A percentile compares a stretch with the other conserved stretches of the same genome.
These are phyloP conservation scores for Pezizomycotina sp. DNA, from an alignment of 2,329 filamentous ascomycete species.

Conservation along the genomic window DNA sequence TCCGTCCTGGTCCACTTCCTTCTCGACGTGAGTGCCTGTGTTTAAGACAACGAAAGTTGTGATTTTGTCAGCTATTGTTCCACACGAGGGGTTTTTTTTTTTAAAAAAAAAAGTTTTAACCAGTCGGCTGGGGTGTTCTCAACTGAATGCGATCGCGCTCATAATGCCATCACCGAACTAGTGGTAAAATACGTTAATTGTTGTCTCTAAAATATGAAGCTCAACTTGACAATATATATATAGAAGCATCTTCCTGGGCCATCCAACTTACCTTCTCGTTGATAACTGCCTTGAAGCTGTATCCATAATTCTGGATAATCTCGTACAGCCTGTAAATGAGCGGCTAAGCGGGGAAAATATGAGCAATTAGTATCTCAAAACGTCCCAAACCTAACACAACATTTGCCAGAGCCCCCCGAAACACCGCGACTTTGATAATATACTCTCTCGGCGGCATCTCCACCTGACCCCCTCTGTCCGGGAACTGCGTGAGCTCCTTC, in stretches of 20 bases:
- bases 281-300: constrained; percentile 84
- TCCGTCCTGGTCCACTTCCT: constrained; percentile 75
- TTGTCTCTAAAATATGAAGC: no score
- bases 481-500: constrained; percentile 15
- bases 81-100: no score
- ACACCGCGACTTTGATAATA: not conserved
- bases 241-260: no score
- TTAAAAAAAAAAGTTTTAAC: no score
- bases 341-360: constrained; percentile 44
- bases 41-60: no score
- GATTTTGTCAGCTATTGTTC: no score
- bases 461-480: constrained; percentile 19
- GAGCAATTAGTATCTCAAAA: constrained; percentile 5
- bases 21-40: constrained; percentile 81
- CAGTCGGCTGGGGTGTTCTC: constrained; percentile 76
- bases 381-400: not conserved
- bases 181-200: not conserved
- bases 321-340: constrained; percentile 84
- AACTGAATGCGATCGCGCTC: constrained; percentile 82
- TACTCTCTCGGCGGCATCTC: constrained; percentile 21
- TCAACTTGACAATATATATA: no score
- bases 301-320: constrained; percentile 92
- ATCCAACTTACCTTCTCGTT: constrained; percentile 97
- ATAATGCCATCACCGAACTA: constrained; percentile 66
- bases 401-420: not conserved